These are phyloP conservation scores for Hygrocybe punicea DNA, from an alignment of 768 basidiomycete genomes.

Conservation along the genomic window DNA sequence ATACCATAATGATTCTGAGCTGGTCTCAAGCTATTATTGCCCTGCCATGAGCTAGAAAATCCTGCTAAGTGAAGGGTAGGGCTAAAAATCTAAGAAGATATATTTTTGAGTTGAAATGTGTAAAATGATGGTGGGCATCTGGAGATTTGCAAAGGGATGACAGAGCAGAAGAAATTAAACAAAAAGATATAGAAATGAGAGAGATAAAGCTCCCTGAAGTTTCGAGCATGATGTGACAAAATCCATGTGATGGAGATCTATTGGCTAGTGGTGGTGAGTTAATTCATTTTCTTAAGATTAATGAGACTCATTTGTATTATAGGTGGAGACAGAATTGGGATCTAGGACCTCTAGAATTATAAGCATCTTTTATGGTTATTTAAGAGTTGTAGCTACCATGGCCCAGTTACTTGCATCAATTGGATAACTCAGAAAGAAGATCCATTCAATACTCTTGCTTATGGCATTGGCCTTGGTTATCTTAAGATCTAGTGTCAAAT, in stretches of 20 bases:
- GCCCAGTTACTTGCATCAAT: slow-evolving; percentile 1
- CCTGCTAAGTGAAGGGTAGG: no score
- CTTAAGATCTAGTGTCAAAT: background rate
- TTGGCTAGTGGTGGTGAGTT: slow-evolving; percentile 20
- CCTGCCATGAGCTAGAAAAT: no score
- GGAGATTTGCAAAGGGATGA: no score
- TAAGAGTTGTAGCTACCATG: background rate
- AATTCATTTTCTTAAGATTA: background rate
- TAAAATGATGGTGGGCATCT: no score
- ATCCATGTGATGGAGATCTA: slow-evolving; percentile 15
- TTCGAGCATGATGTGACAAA: no score
- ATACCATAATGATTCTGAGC: no score
- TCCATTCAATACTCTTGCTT: background rate
- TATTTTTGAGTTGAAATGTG: no score
- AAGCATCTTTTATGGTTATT: background rate
- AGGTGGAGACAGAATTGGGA: background rate
- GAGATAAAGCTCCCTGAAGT: no score
- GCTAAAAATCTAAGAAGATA: no score
- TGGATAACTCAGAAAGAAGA: slow-evolving; percentile 5
- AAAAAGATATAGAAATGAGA: no score
- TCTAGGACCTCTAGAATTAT: background rate
- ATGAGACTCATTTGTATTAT: background rate
- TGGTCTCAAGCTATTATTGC: no score
- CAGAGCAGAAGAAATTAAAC: no score
- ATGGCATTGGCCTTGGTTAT: background rate